Evolutionary conservation across 768 basidiomycete genomes (phyloP), one percentile per base, ranked within the genome.

Genomic region (Trametes cubensis): DNA sequence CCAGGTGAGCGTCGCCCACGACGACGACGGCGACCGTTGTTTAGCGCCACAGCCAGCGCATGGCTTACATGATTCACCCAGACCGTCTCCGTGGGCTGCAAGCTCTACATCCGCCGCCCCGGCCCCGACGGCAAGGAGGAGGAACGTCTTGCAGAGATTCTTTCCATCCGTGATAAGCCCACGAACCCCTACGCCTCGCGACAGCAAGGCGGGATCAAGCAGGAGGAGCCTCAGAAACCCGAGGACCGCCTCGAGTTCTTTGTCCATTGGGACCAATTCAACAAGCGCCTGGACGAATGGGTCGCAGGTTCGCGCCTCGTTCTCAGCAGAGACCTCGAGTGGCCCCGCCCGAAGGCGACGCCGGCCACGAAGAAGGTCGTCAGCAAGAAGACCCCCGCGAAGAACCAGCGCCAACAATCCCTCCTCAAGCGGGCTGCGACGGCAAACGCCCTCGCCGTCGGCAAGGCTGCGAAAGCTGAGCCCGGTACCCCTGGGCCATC

Each of bases 221-320:
- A 80, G 64, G 80, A 82, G 52, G 80, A 84, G 46, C 80, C 71
- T 21, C 67, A 78, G 41, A 83, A 83, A 60, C 83, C 85, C 10
- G 88, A 89, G 69, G 92, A 94, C 73, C 87, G 90, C 68, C 84
- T 85, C 74, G 95, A 98, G 74, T 98, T 87, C 80, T 99, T 98
- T 71, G 94, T 98, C 20, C 97, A 99, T 71, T 99, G 96, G 89
- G 94, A 98, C 69, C 87, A 93, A 66, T 98, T 98, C 83, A 99
- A 99, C 81, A 99, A 99, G 75, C 95, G 97, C 64, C 81, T 98
- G 42, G 97, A 99, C 72, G 97, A 97, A 57, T 99, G 97, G 97
- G 89, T 99, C 23, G 78, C 90, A 15, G 93, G 92, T 17, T 89
- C 91, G 1, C 86, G 96, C 42, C 83, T 99, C 59, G 83, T 98